phyloP scores from a whole-genome alignment of 768 basidiomycete species.

The Pilatotrama ljubarskyi region DNA sequence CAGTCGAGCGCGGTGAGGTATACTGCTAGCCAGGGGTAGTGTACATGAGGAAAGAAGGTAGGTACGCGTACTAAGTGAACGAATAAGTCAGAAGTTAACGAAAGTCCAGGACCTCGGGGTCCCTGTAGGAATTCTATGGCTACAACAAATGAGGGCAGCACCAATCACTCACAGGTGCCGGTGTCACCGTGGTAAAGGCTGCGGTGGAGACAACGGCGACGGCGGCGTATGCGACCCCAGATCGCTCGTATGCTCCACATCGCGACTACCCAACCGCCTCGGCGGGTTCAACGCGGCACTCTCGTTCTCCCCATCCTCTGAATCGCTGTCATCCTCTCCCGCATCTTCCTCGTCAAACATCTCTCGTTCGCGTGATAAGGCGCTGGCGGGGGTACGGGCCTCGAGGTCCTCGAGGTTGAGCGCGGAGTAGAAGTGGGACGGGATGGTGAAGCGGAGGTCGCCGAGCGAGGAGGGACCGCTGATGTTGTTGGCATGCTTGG shows the following conservation, averaged over 20 bases:
- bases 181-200: not conserved
- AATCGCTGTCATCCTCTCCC: not conserved
- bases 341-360: not conserved
- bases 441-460: conserved; percentile 3
- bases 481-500: not conserved
- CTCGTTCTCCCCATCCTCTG: not conserved
- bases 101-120: too few relatives aligned
- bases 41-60: not conserved
- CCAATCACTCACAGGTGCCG: too few relatives aligned
- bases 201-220: conserved; percentile 2
- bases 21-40: not conserved
- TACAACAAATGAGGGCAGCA: too few relatives aligned
- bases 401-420: conserved; percentile 8
- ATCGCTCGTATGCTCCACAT: not conserved
- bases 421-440: conserved; percentile 12
- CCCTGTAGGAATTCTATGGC: too few relatives aligned
- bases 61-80: not conserved
- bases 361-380: not conserved
- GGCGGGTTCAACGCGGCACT: conserved; percentile 1
- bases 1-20: not conserved
- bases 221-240: conserved; percentile 2
- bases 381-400: not conserved
- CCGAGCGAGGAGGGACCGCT: conserved; percentile 3
- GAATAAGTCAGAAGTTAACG: not conserved
- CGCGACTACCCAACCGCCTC: not conserved